Evolutionary conservation across 768 basidiomycete genomes (phyloP).

Genomic region (Pleurotus ostreatus): DNA sequence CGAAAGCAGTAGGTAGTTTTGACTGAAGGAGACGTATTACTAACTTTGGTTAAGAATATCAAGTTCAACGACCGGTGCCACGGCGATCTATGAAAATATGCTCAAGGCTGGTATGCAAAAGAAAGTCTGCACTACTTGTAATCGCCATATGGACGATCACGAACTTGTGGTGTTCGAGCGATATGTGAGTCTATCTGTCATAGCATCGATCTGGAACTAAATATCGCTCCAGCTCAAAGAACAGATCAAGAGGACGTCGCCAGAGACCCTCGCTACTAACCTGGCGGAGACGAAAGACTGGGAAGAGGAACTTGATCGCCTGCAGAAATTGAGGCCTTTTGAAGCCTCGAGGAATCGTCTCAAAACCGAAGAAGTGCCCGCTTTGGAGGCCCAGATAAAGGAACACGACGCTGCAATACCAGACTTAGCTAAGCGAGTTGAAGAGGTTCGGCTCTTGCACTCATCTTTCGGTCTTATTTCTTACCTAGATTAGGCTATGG

Average conservation of each 20-base stretch:
- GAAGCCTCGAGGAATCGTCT: constrained; percentile 54
- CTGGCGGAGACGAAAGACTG: constrained; percentile 52
- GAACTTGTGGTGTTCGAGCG: constrained; percentile 60
- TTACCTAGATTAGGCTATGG: constrained; percentile 37
- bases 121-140: constrained; percentile 74
- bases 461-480: constrained; percentile 4
- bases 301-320: constrained; percentile 49
- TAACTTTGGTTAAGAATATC: constrained; percentile 18
- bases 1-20: constrained; percentile 36
- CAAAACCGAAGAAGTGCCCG: constrained; percentile 59
- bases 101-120: constrained; percentile 56
- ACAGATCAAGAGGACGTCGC: constrained; percentile 52
- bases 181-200: constrained; percentile 50
- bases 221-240: constrained; percentile 49
- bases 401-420: constrained; percentile 54
- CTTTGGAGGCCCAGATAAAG: constrained; percentile 57
- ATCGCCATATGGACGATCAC: constrained; percentile 54
- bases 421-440: constrained; percentile 44
- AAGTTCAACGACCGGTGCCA: constrained; percentile 25
- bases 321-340: constrained; percentile 58
- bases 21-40: background rate
- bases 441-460: constrained; percentile 46
- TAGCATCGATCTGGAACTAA: constrained; percentile 4
- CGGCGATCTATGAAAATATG: constrained; percentile 47
- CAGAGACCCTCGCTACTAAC: constrained; percentile 38